Evolutionary conservation across 768 basidiomycete genomes (phyloP), one percentile per base, ranked within the genome.

Genomic region (Boletus fagicola): DNA sequence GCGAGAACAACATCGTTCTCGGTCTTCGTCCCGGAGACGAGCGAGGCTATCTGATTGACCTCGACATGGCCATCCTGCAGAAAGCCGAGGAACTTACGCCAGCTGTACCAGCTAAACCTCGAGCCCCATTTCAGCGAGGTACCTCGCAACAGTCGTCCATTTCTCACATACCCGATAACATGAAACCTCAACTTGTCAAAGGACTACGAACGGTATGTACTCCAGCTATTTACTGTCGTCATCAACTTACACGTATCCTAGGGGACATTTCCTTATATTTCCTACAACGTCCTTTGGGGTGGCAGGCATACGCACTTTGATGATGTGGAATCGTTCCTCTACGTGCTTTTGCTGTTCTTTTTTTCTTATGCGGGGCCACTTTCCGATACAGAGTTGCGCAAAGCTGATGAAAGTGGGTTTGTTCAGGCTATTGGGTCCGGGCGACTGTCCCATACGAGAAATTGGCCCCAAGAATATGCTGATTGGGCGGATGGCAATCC

Each of bases 1-100:
- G n/a, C n/a, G n/a, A n/a, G n/a, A n/a, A n/a, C n/a, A n/a, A 38
- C 16, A 38, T 38, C 11, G 65, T 75, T 12, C 68, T 75, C 3
- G 59, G 61, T 5, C 50, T 20, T n/a, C 38, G 18, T 13, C 56
- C 53, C 18, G 52, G 54, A 43, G 58, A 39, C 3, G 57, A 55
- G 40, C 18, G 58, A 36, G 73, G 71, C 1, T 75, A 70, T 40
- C 20, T 74, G 28, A 28, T 28, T 28, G 28, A n/a, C n/a, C n/a
- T n/a, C n/a, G n/a, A n/a, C n/a, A n/a, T n/a, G n/a, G n/a, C n/a
- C n/a, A n/a, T n/a, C n/a, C 50, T 51, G 74, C 3, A 53, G 44
- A 42, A 44, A 35, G 45, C 39, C 5, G 49, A 55, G 5, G 28
- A 49, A 13, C 28, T 4, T 16, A 26, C 16, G 2, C 24, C 24